Evolutionary conservation across 306 rosid genomes (phyloP).

Genomic region (Rosa chinensis): DNA sequence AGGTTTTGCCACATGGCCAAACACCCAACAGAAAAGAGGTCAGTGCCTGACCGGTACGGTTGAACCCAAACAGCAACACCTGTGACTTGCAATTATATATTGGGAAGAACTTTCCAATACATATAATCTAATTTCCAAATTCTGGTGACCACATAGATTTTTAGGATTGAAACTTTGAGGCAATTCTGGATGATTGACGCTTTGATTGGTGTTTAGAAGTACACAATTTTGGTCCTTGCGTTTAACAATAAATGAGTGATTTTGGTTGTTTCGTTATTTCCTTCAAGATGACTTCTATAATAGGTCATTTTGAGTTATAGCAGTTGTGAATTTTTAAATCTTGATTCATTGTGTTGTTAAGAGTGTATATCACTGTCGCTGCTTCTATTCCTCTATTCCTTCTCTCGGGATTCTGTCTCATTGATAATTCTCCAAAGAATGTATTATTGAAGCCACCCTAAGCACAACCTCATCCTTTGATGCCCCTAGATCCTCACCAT

Average conservation of each 20-base stretch:
- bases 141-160: neutral
- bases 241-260: no score
- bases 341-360: neutral
- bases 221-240: no score
- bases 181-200: no score
- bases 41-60: neutral
- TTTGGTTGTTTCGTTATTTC: no score
- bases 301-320: neutral
- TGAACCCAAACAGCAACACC: neutral
- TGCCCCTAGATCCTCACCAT: neutral
- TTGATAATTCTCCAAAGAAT: neutral
- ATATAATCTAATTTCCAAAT: no score
- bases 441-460: neutral
- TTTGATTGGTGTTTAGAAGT: no score
- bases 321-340: neutral
- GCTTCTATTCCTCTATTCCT: neutral
- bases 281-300: neutral
- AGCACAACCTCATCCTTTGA: neutral
- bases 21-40: neutral
- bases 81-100: neutral
- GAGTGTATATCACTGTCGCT: neutral
- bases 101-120: neutral
- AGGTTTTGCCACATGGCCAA: slow-evolving; percentile 14
- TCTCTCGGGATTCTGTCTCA: neutral
- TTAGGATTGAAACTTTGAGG: neutral